A percentile compares a stretch with the other conserved stretches of the same genome.
These are phyloP conservation scores for Ailanthus altissimus DNA, from an alignment of 345 rosid genomes.

Conservation along the genomic window DNA sequence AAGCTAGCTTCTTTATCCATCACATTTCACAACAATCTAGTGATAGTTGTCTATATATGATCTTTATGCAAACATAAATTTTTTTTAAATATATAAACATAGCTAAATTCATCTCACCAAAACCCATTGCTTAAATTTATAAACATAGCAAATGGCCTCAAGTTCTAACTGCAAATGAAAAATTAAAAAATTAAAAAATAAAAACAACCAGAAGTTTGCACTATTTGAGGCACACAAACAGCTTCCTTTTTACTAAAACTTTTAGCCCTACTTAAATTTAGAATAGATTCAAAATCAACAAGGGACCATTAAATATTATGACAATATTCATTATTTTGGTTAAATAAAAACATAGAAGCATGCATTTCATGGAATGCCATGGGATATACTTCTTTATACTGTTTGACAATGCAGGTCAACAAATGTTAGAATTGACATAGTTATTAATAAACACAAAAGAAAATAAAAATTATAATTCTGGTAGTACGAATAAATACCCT, in stretches of 20 bases:
- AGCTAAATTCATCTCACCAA: background rate
- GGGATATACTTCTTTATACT: background rate
- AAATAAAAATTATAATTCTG: no score
- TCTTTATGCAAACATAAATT: background rate
- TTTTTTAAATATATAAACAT: background rate
- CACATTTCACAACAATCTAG: background rate
- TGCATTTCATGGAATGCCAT: background rate
- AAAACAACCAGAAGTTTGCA: constrained; percentile 1
- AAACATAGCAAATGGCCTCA: background rate
- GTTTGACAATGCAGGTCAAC: constrained; percentile 4
- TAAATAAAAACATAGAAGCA: no score
- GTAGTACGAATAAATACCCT: no score
- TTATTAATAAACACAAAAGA: no score
- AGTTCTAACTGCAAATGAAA: background rate
- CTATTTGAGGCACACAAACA: background rate
- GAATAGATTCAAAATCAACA: background rate
- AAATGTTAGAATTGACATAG: background rate
- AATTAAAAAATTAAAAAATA: background rate
- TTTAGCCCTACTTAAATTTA: background rate
- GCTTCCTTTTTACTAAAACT: background rate
- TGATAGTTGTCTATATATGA: background rate
- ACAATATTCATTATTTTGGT: background rate
- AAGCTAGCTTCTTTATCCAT: background rate
- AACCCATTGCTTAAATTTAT: background rate
- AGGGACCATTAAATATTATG: background rate